Evolutionary conservation across 352 stramenopile species (phyloP).

Genomic region (Globisporangium paroecandrum): DNA sequence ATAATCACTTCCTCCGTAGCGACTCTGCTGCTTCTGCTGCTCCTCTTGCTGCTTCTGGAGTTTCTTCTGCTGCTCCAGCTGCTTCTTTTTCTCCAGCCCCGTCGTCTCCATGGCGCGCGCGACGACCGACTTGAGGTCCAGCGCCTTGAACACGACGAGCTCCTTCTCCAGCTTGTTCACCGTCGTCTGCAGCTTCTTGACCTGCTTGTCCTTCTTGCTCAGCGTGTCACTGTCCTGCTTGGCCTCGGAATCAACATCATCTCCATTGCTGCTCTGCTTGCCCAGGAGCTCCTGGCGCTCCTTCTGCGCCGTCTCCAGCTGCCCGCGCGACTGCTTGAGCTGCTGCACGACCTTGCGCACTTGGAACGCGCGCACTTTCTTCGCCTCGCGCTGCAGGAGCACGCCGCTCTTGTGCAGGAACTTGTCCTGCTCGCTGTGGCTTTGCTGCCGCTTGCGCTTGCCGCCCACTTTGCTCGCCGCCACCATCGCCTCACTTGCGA

Average conservation of each 20-base stretch:
- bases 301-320: constrained; percentile 8
- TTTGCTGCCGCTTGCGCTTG: constrained; percentile 49
- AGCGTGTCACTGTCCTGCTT: constrained; percentile 15
- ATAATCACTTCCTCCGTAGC: not conserved
- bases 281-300: not conserved
- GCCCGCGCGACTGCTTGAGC: constrained; percentile 39
- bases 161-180: constrained; percentile 50
- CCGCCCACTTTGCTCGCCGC: constrained; percentile 19
- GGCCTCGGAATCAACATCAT: not conserved
- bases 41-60: constrained; percentile 16
- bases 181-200: constrained; percentile 38
- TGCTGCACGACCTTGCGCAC: constrained; percentile 67
- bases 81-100: constrained; percentile 30
- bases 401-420: constrained; percentile 69
- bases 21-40: constrained; percentile 15
- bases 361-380: constrained; percentile 68
- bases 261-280: not conserved
- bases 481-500: not conserved
- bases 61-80: constrained; percentile 21
- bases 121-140: constrained; percentile 52
- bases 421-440: constrained; percentile 57
- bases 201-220: constrained; percentile 38
- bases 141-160: constrained; percentile 47
- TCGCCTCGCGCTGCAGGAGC: constrained; percentile 69
- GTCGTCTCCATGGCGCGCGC: constrained; percentile 38